Conservation (phyloP, 352 stramenopile genomes). For the Phytophthora lateralis region DNA sequence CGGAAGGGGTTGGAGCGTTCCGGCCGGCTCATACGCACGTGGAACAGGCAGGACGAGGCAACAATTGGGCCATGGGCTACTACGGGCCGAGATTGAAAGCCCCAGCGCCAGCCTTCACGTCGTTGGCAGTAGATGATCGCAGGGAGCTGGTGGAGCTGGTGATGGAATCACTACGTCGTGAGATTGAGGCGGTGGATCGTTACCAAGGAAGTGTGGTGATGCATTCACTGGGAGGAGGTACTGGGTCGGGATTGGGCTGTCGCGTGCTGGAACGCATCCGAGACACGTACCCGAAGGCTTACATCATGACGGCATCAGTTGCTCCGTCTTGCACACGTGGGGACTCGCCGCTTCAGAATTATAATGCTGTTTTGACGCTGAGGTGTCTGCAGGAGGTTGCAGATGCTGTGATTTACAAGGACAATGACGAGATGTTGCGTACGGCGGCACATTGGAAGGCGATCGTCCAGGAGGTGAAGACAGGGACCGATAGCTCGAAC, state of each 20-base stretch:
- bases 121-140: conserved; percentile 32
- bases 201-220: conserved; percentile 80
- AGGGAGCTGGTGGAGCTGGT: conserved; percentile 63
- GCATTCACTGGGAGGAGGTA: conserved; percentile 85
- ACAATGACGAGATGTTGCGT: conserved; percentile 85
- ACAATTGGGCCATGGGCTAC: conserved; percentile 92
- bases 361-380: conserved; percentile 83
- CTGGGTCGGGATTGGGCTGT: conserved; percentile 81
- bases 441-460: conserved; percentile 63
- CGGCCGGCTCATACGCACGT: conserved; percentile 55
- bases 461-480: background rate
- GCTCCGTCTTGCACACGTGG: conserved; percentile 65
- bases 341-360: conserved; percentile 87
- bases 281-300: conserved; percentile 76
- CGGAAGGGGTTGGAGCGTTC: conserved; percentile 15
- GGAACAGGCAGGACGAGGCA: conserved; percentile 78
- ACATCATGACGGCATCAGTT: conserved; percentile 69
- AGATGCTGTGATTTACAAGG: conserved; percentile 85
- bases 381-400: conserved; percentile 67
- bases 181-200: conserved; percentile 71
- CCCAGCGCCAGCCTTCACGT: conserved; percentile 37
- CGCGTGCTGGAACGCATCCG: conserved; percentile 81
- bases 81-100: conserved; percentile 33
- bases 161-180: conserved; percentile 76
- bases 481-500: conserved; percentile 4